A percentile compares a stretch with the other conserved stretches of the same genome.
Conservation (phyloP, 2,329 filamentous ascomycete species). For the Camillea tinctor region DNA sequence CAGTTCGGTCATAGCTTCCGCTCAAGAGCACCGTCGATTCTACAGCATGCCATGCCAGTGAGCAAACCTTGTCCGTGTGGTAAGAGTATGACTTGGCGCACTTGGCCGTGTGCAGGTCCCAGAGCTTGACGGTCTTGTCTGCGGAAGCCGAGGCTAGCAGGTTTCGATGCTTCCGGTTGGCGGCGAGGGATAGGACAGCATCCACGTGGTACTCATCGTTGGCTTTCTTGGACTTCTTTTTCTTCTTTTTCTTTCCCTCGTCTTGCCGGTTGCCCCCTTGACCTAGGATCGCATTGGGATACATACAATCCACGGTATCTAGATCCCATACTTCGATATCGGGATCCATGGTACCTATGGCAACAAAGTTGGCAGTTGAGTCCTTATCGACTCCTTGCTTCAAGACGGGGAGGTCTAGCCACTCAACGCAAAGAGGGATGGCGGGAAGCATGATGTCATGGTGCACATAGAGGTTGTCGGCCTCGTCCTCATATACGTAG, state of each 20-base stretch:
- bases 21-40: conserved; percentile 88
- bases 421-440: conserved; percentile 92
- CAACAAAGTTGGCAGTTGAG: conserved; percentile 82
- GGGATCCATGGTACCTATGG: conserved; percentile 94
- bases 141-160: conserved; percentile 92
- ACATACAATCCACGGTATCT: conserved; percentile 96
- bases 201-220: conserved; percentile 95
- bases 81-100: conserved; percentile 95
- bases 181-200: conserved; percentile 84
- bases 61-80: conserved; percentile 98
- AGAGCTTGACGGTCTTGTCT: conserved; percentile 95
- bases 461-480: conserved; percentile 97
- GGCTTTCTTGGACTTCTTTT: conserved; percentile 83
- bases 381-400: conserved; percentile 62
- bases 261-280: conserved; percentile 59
- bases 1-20: conserved; percentile 91
- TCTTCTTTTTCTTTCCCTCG: conserved; percentile 72
- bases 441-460: conserved; percentile 99
- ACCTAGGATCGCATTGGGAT: conserved; percentile 92
- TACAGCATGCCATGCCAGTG: conserved; percentile 85
- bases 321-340: conserved; percentile 99
- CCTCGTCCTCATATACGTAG: conserved; percentile 93
- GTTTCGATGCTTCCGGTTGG: conserved; percentile 91
- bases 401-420: conserved; percentile 88
- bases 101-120: conserved; percentile 89